Evolutionary conservation across 176 grass and related monocot species (phyloP), one percentile per base, ranked within the genome.

Genomic region (Oropetium thomaeum): DNA sequence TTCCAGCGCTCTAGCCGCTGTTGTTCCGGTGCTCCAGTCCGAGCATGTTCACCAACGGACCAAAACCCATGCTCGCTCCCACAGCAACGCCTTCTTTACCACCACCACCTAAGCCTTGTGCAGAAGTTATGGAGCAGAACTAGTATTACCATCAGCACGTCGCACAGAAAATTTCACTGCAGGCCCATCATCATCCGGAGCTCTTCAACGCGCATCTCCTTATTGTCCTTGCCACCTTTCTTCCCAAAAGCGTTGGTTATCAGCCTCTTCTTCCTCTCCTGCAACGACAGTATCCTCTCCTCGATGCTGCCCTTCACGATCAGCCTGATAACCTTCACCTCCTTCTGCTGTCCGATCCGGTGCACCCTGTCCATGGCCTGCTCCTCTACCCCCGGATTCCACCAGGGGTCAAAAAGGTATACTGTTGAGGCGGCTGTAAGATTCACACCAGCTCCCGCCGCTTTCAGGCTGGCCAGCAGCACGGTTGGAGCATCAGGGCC

Each of bases 351-450:
- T 19, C 95, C 95, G 16, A 98, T 98, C 23, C 95, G 84, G 78
- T 98, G 89, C 31, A 98, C 95, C 49, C 89, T 85, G 71, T 92
- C 95, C 95, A 98, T 98, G 68, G 95, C 95, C 68, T 98, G 95
- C 75, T 94, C 86, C 84, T 98, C 95, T 44, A 92, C 86, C 38
- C 86, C 95, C 0, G 95, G 91, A 30, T 98, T 98, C 96, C 96
- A 98, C 96, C 96, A 94, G 0, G 96, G 96, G 45, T 98, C 96
- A 1, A 98, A 78, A 8, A 98, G 73, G 85, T 92, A 98, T 8
- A 98, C 96, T 1, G 91, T 92, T 4, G 88, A 94, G 42, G 96
- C 96, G 2, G 82, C 89, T 11, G 96, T 92, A 5, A 98, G 86
- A 60, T 98, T 98, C 71, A 98, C 76, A 6, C 96, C 89, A 2